These are phyloP conservation scores for Phascolomyces articulosus DNA, from an alignment of 371 early-diverging fungal species.

Conservation along the genomic window DNA sequence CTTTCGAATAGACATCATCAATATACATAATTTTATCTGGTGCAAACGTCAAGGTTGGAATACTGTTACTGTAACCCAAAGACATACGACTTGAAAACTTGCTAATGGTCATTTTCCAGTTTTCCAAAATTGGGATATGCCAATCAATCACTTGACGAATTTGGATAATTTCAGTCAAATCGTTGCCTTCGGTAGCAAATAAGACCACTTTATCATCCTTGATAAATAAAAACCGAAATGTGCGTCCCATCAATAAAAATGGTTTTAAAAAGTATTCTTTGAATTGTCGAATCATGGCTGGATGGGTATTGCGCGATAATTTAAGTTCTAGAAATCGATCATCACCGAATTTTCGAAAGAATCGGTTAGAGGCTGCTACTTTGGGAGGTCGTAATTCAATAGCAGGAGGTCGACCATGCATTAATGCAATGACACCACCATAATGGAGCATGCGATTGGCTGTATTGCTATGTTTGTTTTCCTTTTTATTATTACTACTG, in stretches of 20 bases:
- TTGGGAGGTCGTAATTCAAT: conserved; percentile 30
- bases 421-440: conserved; percentile 22
- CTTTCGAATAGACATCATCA: conserved; percentile 32
- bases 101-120: conserved; percentile 41
- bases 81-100: conserved; percentile 51
- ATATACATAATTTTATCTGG: conserved; percentile 35
- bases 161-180: conserved; percentile 20
- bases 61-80: conserved; percentile 52
- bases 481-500: neutral
- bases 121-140: conserved; percentile 49
- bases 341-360: conserved; percentile 46
- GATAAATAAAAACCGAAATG: conserved; percentile 39
- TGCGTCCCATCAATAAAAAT: conserved; percentile 40
- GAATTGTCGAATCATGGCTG: conserved; percentile 14
- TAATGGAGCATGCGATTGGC: conserved; percentile 33
- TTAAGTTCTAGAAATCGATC: conserved; percentile 45
- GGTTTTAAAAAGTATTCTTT: conserved; percentile 31
- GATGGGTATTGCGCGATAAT: conserved; percentile 14
- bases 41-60: conserved; percentile 36
- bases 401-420: conserved; percentile 11
- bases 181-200: conserved; percentile 47
- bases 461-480: neutral
- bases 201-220: conserved; percentile 37
- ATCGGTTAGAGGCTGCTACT: conserved; percentile 40
- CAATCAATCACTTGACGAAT: conserved; percentile 46